Conservation (phyloP, 805 yeast species). For the Candida awuae region DNA sequence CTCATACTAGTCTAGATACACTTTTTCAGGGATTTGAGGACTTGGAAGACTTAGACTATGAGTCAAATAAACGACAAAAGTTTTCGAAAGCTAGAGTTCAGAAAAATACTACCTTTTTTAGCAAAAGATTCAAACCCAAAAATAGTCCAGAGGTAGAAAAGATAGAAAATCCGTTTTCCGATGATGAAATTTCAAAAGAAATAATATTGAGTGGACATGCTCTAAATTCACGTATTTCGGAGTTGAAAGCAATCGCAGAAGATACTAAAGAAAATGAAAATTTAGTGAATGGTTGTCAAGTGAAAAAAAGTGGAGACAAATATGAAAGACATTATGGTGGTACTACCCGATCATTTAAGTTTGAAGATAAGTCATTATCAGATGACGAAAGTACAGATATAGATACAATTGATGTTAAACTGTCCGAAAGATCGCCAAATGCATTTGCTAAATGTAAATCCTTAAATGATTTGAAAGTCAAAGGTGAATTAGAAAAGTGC, state of each 20-base stretch:
- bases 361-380: constrained; percentile 11
- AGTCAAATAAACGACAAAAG: not conserved
- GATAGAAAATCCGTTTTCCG: not conserved
- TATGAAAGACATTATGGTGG: constrained; percentile 22
- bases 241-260: constrained; percentile 3
- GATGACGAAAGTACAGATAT: constrained; percentile 13
- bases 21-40: constrained; percentile 2
- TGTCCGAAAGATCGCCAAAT: not conserved
- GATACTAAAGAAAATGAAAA: too few species aligned
- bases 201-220: not conserved
- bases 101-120: not conserved
- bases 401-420: constrained; percentile 14
- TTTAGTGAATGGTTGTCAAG: too few species aligned
- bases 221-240: constrained; percentile 3
- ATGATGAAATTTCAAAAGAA: constrained; percentile 1
- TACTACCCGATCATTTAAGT: constrained; percentile 22
- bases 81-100: not conserved
- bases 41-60: not conserved
- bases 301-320: too few species aligned
- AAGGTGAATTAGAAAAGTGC: not conserved
- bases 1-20: not conserved
- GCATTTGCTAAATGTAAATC: constrained; percentile 1
- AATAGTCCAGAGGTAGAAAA: too few species aligned
- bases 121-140: too few species aligned
- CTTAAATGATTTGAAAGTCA: not conserved